These are phyloP conservation scores for Talaromyces borbonicus DNA, from an alignment of 495 filamentous ascomycete genomes.

Conservation along the genomic window DNA sequence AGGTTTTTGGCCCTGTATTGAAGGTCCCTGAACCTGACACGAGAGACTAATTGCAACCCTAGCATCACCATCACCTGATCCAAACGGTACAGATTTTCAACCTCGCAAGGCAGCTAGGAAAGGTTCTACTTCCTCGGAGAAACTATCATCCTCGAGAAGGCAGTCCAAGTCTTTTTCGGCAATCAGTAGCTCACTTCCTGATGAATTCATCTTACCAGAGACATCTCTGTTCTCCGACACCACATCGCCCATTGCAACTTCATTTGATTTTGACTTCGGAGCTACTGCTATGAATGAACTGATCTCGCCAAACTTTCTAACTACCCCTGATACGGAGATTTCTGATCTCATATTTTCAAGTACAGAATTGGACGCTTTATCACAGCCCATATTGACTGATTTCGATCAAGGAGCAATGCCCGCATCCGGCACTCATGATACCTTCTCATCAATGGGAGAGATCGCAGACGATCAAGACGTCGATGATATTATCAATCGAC, in stretches of 20 bases:
- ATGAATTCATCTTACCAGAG: background rate
- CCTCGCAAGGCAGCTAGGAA: conserved; percentile 7
- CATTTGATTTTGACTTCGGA: background rate
- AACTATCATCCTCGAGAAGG: background rate
- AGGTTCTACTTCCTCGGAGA: background rate
- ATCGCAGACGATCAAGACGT: conserved; percentile 44
- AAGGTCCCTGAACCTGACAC: background rate
- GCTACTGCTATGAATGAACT: background rate
- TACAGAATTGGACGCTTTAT: conserved; percentile 1
- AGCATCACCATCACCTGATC: conserved; percentile 5
- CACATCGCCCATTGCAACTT: background rate
- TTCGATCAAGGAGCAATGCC: conserved; percentile 3
- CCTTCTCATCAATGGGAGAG: conserved; percentile 19
- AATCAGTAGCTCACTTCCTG: conserved; percentile 2
- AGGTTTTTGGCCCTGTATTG: conserved; percentile 21
- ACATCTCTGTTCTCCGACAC: background rate
- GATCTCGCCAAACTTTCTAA: background rate
- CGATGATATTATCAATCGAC: conserved; percentile 49
- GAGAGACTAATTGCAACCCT: background rate
- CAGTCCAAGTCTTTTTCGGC: background rate
- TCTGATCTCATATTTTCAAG: conserved; percentile 2
- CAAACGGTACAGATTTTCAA: background rate
- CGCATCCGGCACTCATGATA: background rate
- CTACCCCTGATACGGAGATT: background rate
- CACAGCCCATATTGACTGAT: conserved; percentile 4